Base-by-base conservation (phyloP, 2,329 filamentous ascomycete species). In the Ceratocystis smalleyi region DNA sequence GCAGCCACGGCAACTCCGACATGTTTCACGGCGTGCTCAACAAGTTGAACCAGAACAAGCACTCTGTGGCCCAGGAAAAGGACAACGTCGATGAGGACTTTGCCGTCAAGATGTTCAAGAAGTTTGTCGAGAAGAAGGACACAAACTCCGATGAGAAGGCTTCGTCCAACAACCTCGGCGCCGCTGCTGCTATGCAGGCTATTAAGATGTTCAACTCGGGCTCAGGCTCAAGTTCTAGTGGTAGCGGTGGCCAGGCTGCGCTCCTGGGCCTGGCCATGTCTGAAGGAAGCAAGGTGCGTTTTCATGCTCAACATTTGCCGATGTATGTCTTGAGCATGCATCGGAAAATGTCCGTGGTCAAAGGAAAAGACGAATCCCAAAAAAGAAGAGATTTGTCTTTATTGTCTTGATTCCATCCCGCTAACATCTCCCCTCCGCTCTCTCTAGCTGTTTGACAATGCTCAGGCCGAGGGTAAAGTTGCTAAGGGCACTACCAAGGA, bases 261-360 rank as follows among this genome's bases (percentile, higher is more conserved):
- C 89, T 96, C 71, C 82, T 96, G 68, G 88, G 87, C 3, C 78
- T 95, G 73, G 91, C 91, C 54, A 91, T 96, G 89, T 84, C 81
- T 7, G 87, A 96, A 77, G 91, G 90, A 43, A 86, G 85, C 71
- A 91, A 91, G 79, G 77, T 91, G 67, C 64, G 75, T 69, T 47
- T 17, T 17, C 3, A n/a, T 8, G 27, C 47, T 24, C 5, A 10
- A 22, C 15, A 15, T 40, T 40, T 40, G 35, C 12, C 35, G 35
- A 15, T 40, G 35, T 12, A 40, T 40, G 10, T 10, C 10, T 4
- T 5, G 10, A 8, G 32, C 8, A 10, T 35, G 8, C 10, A 3
- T 10, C 32, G 32, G 32, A 35, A 35, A 35, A 35, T 35, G 32
- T 10, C 32, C 3, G 32, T 12, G 32, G 12, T 35, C 3, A 35